phyloP scores from a whole-genome alignment of 768 basidiomycete species.

The Phylloporus sp. region DNA sequence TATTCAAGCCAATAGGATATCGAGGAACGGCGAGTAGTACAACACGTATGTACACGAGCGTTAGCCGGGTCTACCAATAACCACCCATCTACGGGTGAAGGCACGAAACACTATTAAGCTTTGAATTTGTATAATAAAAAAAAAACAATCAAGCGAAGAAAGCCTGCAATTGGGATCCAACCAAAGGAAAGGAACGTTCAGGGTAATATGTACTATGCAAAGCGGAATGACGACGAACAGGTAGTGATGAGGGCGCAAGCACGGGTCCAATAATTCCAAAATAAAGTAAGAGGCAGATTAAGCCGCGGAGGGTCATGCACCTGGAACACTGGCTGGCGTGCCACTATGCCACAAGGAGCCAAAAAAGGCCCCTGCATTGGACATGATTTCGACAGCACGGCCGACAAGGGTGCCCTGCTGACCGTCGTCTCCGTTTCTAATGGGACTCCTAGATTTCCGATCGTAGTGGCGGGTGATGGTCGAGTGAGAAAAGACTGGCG shows the following conservation, averaged over 20 bases:
- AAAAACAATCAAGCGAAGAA: constrained; percentile 12
- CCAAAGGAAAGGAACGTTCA: constrained; percentile 16
- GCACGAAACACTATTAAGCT: constrained; percentile 23
- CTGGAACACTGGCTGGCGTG: constrained; percentile 15
- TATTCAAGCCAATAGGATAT: constrained; percentile 19
- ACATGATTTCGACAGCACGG: constrained; percentile 75
- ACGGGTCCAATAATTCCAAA: constrained; percentile 29
- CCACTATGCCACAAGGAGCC: constrained; percentile 54
- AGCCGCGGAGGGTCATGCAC: constrained; percentile 13
- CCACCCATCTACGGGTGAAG: constrained; percentile 1
- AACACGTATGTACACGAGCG: constrained; percentile 25
- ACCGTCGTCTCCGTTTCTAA: constrained; percentile 24
- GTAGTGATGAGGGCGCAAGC: constrained; percentile 10
- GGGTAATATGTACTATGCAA: constrained; percentile 25
- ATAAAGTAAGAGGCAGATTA: constrained; percentile 22
- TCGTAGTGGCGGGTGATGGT: constrained; percentile 11
- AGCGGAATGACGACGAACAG: neutral
- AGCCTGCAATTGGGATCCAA: constrained; percentile 14
- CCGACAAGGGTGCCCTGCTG: constrained; percentile 47
- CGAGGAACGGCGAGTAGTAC: constrained; percentile 17
- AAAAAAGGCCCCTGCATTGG: constrained; percentile 72
- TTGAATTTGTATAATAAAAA: constrained; percentile 22
- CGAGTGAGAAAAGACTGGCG: constrained; percentile 42
- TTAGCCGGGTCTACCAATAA: constrained; percentile 11
- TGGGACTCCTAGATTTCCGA: constrained; percentile 25